Base-by-base conservation (phyloP, 176 grass and related monocot species). In the Phyllostachys edulis region DNA sequence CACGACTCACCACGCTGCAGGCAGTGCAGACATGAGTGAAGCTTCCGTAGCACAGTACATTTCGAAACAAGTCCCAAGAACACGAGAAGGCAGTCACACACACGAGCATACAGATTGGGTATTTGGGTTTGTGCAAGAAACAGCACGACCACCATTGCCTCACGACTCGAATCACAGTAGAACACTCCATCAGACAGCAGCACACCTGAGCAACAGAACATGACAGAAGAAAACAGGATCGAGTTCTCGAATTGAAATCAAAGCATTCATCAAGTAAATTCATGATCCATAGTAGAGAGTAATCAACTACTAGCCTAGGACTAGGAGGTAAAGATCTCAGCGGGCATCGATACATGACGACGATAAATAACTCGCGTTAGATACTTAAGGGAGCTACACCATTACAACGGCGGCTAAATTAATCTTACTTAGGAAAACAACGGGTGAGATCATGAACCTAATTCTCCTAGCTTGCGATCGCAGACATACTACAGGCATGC, bases 391-490 rank as follows among this genome's bases (percentile, higher is more conserved):
- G 12, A 39, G 54, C 75, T 80, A 87, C 80, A 80, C 62, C 50
- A 75, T 87, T 87, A 84, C 75, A 80, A 80, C 52, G 21, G 62
- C 54, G 29, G 32, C 85, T 91, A 91, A 80, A 84, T 80, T 84
- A 83, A 90, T 90, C 60, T 79, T 83, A 90, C 87, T 62, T 12
- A 3, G 4, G 76, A 41, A 83, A 84, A 76, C 69, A 84, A 57
- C 80, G 65, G 39, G 63, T 16, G 85, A 90, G 84, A 84, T 49
- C 84, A 63, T 84, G 75, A 69, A 64, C 51, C 85, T 87, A 84
- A 87, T 55, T 80, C 85, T 90, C 89, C 85, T 87, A 90, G 84
- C 80, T 77, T 82, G 55, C 71, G 65, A 85, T 16, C 26, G 1
- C 82, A 76, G 77, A 42, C 34, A 11, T 32, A 75, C 82, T 37